Evolutionary conservation across 441 rosid species (phyloP), one percentile per base, ranked within the genome.

Genomic region (Populus hybrid): DNA sequence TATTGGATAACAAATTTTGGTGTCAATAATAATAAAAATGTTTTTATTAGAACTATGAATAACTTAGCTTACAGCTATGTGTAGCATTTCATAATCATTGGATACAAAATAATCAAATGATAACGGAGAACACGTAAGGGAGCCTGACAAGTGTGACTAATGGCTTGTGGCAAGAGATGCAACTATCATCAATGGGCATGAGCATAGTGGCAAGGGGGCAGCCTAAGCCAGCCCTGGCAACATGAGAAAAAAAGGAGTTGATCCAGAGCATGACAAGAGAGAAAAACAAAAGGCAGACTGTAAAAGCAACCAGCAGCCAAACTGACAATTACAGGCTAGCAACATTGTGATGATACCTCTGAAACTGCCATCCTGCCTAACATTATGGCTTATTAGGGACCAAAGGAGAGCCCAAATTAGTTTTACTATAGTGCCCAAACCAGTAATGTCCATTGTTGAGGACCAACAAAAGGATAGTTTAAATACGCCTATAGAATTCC

Each of bases 1-100:
- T 42, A 76, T 24, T 64, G 66, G 65, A 75, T 36, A 18, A 67
- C 70, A 24, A 76, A 40, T 67, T 29, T 16, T 67, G 53, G 71
- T 28, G 35, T 59, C 26, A 56, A 64, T 29, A 33, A 63, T 1
- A 40, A 31, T 5, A 72, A 33, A 66, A 12, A 28, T 8, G 14
- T 18, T 10, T 23, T 61, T 24, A 4, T 26, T 35, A 38, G 5
- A 63, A 14, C 20, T 64, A 29, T 24, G 2, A 64, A 28, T 18
- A 74, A 42, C 36, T 9, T 29, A 23, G 23, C 26, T 23, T 74
- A 21, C 38, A 42, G 33, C 29, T 11, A n/a, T 29, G 20, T 68
- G 42, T 45, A 63, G 38, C 26, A 70, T 61, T 3, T 35, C 36
- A 64, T 14, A 74, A 67, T 36, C 28, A 28, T 74, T 31, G 6